Percentiles rank a stretch among this genome's conserved stretches.
Conservation (phyloP, 306 rosid species). For the Dalbergia oliveri region DNA sequence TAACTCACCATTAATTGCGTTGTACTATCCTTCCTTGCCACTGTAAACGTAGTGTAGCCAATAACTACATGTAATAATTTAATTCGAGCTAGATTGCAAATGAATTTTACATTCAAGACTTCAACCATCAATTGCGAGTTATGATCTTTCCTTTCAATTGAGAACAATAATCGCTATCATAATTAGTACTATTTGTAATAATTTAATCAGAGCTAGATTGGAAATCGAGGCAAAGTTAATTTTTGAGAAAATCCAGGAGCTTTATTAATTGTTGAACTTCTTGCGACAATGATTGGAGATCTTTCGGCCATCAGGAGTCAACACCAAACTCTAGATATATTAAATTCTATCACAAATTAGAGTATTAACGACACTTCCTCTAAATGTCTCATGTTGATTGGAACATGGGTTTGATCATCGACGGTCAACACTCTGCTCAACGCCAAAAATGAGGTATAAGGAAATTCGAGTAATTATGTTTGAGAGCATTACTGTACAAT, state of each 20-base stretch:
- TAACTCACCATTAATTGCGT: neutral
- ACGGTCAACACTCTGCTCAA: slow-evolving; percentile 37
- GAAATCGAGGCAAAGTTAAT: slow-evolving; percentile 19
- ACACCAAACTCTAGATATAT: neutral
- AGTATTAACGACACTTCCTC: slow-evolving; percentile 15
- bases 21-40: neutral
- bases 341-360: slow-evolving; percentile 2
- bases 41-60: neutral
- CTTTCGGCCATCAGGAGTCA: slow-evolving; percentile 26
- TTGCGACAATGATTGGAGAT: slow-evolving; percentile 48
- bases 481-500: too few species aligned
- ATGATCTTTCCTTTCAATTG: too few species aligned
- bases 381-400: slow-evolving; percentile 34
- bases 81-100: too few species aligned
- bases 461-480: neutral
- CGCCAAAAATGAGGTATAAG: neutral
- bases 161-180: too few species aligned
- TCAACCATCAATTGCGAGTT: too few species aligned
- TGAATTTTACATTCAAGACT: too few species aligned
- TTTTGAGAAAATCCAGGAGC: slow-evolving; percentile 38
- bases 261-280: neutral
- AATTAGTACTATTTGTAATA: slow-evolving; percentile 1
- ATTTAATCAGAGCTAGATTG: slow-evolving; percentile 26
- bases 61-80: neutral
- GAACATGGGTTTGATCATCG: slow-evolving; percentile 29